Base-by-base conservation (phyloP, 2,329 filamentous ascomycete genomes). In the Hypoxylon sp. region DNA sequence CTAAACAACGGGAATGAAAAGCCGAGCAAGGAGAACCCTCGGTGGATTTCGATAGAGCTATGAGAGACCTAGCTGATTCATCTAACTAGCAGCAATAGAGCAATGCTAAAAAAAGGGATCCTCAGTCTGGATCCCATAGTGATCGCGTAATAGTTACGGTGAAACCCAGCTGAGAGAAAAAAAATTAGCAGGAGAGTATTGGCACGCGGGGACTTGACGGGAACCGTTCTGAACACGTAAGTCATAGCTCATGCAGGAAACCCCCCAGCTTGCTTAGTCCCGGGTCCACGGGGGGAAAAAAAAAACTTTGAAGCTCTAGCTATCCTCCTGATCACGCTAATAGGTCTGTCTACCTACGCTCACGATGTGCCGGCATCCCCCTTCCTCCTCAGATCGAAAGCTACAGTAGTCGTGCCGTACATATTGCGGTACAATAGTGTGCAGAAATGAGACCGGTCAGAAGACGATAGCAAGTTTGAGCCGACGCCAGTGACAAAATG, bases 81-180 rank as follows among this genome's bases (percentile, higher is more conserved):
- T n/a, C 13, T 37, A 19, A 25, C 34, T 38, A 21, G 6, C 20
- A 7, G 25, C 17, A 31, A 20, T 9, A 8, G n/a, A 25, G 31
- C 13, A 13, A 51, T 38, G 3, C 25, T 34, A 15, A 21, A 27
- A 36, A 17, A 26, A 30, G 19, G 35, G 19, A n/a, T 20, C 16
- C n/a, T 4, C 15, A 20, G 15, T 40, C 21, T 29, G 35, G 12
- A 7, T 12, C 17, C 9, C 29, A 16, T 19, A 30, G n/a, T 15
- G 17, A 36, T 55, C 38, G 42, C 41, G 51, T 51, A 51, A 43
- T 43, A 15, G 13, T 36, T 48, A 49, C 49, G 32, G 15, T 17
- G 38, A 37, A 16, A 25, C 17, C 17, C 9, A 19, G 29, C 25
- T 38, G 6, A 27, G 8, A 37, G 12, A 32, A 35, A 11, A n/a